These are phyloP conservation scores for Garcileccinum viscosum DNA, from an alignment of 1,284 basidiomycete genomes.

Conservation along the genomic window DNA sequence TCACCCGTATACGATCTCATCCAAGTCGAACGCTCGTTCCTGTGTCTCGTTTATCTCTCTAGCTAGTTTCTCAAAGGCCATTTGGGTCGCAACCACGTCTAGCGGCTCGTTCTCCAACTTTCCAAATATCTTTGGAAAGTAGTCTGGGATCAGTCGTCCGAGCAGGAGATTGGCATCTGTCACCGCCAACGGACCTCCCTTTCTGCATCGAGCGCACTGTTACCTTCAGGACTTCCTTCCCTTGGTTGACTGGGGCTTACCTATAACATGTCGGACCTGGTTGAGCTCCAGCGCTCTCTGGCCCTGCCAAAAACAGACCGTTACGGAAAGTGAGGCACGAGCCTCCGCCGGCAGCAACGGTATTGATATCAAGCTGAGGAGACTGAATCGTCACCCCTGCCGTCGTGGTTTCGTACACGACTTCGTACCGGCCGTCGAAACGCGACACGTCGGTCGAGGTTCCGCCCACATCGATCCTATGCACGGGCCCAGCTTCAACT, in stretches of 20 bases:
- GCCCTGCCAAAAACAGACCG: constrained; percentile 72
- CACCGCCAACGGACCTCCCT: constrained; percentile 74
- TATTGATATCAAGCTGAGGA: constrained; percentile 81
- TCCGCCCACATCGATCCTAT: constrained; percentile 72
- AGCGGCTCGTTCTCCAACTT: constrained; percentile 73
- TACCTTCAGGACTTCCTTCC: fast-evolving
- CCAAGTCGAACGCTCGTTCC: constrained; percentile 67
- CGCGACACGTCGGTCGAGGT: constrained; percentile 84
- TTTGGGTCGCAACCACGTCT: constrained; percentile 59
- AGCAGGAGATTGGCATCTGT: constrained; percentile 83
- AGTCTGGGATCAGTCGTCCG: constrained; percentile 71
- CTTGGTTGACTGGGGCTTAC: constrained; percentile 36
- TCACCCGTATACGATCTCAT: constrained; percentile 89
- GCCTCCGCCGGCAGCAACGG: constrained; percentile 80
- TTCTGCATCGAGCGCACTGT: constrained; percentile 43
- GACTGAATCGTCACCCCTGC: constrained; percentile 82
- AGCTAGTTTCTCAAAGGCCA: constrained; percentile 37
- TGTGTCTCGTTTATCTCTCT: constrained; percentile 50
- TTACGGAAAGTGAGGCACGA: constrained; percentile 50
- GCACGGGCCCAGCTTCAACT: not conserved
- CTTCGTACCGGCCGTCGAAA: constrained; percentile 77
- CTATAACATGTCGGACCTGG: constrained; percentile 77
- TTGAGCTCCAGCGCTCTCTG: constrained; percentile 75
- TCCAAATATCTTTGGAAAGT: constrained; percentile 83
- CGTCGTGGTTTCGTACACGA: constrained; percentile 81